phyloP scores from a whole-genome alignment of 192 early-diverging fungal species.

The Coemansia sp. region DNA sequence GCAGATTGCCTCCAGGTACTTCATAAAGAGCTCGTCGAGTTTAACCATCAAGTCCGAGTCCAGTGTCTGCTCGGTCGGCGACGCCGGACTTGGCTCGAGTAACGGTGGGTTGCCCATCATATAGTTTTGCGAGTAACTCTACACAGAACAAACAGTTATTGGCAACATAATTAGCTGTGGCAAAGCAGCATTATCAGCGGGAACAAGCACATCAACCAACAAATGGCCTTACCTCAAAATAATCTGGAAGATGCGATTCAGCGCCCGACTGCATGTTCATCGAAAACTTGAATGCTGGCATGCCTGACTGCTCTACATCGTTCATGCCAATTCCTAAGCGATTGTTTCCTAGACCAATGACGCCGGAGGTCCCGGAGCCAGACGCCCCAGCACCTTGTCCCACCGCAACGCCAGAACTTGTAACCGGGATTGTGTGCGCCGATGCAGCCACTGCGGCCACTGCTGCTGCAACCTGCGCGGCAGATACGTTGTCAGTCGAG shows the following conservation, averaged over 20 bases:
- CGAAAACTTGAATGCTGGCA: constrained; percentile 47
- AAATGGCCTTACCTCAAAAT: constrained; percentile 42
- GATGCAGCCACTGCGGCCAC: constrained; percentile 46
- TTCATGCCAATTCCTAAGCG: constrained; percentile 19
- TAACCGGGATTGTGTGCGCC: constrained; percentile 31
- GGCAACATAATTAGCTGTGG: constrained; percentile 13
- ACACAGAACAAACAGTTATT: constrained; percentile 12
- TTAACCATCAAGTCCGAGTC: constrained; percentile 44
- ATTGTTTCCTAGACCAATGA: constrained; percentile 14
- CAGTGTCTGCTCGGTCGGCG: constrained; percentile 49
- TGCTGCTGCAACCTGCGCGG: constrained; percentile 47
- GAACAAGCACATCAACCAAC: not conserved
- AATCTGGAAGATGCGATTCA: constrained; percentile 44
- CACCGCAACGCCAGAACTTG: constrained; percentile 1
- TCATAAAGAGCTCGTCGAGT: constrained; percentile 67
- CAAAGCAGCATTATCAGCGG: not conserved
- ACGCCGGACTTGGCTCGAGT: constrained; percentile 42
- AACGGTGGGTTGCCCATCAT: constrained; percentile 32
- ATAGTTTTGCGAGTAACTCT: constrained; percentile 50
- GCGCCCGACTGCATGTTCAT: constrained; percentile 36
- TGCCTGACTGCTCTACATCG: constrained; percentile 30
- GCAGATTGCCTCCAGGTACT: constrained; percentile 65
- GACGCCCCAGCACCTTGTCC: constrained; percentile 5
- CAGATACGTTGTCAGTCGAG: constrained; percentile 37
- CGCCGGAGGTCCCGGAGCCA: constrained; percentile 11